A percentile compares a stretch with the other conserved stretches of the same genome.
phyloP scores from a whole-genome alignment of 2,329 filamentous ascomycete genomes.

The Aspergillus oerlinghausenensis region DNA sequence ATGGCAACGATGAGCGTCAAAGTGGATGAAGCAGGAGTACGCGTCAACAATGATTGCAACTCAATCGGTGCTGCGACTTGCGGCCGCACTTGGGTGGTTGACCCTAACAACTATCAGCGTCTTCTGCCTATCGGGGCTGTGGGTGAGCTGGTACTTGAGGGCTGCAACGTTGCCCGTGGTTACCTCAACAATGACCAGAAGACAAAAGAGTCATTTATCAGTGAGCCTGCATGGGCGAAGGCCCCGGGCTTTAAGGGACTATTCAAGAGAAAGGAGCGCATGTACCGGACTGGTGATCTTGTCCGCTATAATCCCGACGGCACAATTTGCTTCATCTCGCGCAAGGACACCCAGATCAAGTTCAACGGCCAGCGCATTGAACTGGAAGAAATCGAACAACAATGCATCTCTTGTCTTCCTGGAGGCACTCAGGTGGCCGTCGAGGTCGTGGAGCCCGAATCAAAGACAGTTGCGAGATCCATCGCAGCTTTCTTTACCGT shows the following conservation, averaged over 20 bases:
- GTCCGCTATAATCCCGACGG: conserved; percentile 34
- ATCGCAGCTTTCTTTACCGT: conserved; percentile 34
- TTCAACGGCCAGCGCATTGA: conserved; percentile 44
- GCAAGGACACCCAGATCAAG: conserved; percentile 35
- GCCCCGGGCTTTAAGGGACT: conserved; percentile 16
- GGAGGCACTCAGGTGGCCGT: conserved; percentile 38
- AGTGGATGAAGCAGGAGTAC: conserved; percentile 25
- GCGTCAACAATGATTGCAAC: conserved; percentile 24
- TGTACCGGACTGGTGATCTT: conserved; percentile 38
- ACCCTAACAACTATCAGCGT: conserved; percentile 32
- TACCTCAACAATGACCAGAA: conserved; percentile 39
- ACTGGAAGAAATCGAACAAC: conserved; percentile 44
- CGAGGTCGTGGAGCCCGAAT: conserved; percentile 36
- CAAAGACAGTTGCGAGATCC: conserved; percentile 26
- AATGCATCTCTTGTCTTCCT: conserved; percentile 35
- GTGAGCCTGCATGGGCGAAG: conserved; percentile 29
- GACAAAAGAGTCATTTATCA: conserved; percentile 32
- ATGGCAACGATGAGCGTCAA: conserved; percentile 30
- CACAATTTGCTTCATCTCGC: conserved; percentile 29
- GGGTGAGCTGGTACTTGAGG: conserved; percentile 46
- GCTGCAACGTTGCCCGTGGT: conserved; percentile 42
- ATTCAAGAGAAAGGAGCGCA: conserved; percentile 23
- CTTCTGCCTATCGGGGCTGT: conserved; percentile 42
- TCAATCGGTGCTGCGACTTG: conserved; percentile 34
- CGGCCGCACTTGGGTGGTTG: conserved; percentile 37